These are phyloP conservation scores for Sugiyamaella paludigena DNA, from an alignment of 1,139 yeast species.

Conservation along the genomic window DNA sequence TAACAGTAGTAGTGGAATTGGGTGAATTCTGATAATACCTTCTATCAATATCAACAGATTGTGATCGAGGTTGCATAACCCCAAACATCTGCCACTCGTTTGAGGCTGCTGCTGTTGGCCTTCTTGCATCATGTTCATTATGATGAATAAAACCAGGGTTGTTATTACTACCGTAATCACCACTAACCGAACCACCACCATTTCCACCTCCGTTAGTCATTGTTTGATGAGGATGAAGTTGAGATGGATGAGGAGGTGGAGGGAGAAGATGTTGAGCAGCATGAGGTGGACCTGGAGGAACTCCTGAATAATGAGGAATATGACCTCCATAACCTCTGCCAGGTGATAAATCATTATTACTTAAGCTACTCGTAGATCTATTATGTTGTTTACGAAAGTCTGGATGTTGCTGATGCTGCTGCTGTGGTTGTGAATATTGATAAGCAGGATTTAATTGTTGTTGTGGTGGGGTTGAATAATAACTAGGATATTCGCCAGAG, in stretches of 20 bases:
- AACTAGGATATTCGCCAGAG: slow-evolving; percentile 14
- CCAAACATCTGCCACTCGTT: slow-evolving; percentile 17
- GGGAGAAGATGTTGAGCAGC: no score
- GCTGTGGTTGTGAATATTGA: background rate
- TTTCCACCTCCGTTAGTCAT: background rate
- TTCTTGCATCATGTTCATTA: background rate
- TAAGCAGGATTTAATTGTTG: slow-evolving; percentile 2
- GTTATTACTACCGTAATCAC: no score
- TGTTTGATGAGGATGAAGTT: background rate
- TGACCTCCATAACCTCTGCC: no score
- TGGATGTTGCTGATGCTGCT: background rate
- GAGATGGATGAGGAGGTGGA: background rate
- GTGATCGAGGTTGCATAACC: slow-evolving; percentile 20
- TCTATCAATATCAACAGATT: slow-evolving; percentile 22
- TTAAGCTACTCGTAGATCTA: slow-evolving; percentile 9
- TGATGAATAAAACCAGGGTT: no score
- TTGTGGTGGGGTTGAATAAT: slow-evolving; percentile 9
- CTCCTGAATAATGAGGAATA: no score
- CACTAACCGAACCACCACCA: background rate
- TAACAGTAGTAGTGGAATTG: slow-evolving; percentile 1
- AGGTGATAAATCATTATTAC: slow-evolving; percentile 4
- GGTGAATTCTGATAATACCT: slow-evolving; percentile 10
- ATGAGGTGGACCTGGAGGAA: no score
- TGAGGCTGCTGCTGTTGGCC: slow-evolving; percentile 3
- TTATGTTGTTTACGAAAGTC: slow-evolving; percentile 4